phyloP scores from a whole-genome alignment of 2,329 filamentous ascomycete genomes.

The Aspergillus fischeri region DNA sequence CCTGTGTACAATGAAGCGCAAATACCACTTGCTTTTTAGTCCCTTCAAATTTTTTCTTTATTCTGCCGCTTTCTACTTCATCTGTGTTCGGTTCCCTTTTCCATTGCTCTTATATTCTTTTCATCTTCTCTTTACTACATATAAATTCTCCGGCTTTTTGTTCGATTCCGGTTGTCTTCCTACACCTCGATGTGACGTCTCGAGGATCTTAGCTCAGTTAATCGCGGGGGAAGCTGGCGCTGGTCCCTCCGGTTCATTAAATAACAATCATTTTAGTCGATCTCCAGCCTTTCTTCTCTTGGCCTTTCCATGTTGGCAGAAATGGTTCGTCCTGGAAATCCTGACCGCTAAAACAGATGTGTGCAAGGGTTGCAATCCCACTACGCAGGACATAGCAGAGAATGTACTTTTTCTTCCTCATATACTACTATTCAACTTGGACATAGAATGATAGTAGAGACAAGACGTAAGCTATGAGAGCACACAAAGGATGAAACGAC shows the following conservation, averaged over 20 bases:
- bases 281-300: background rate
- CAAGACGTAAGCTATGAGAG: conserved; percentile 24
- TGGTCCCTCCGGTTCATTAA: conserved; percentile 3
- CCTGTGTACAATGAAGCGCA: conserved; percentile 40
- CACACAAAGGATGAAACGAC: conserved; percentile 27
- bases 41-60: conserved; percentile 17
- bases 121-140: conserved; percentile 5
- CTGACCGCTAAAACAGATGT: background rate
- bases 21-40: conserved; percentile 34
- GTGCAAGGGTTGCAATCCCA: background rate
- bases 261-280: conserved; percentile 3
- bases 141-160: background rate
- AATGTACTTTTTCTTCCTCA: conserved; percentile 26
- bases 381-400: background rate
- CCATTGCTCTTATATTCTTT: conserved; percentile 11
- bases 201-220: conserved; percentile 1
- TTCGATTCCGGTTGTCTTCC: background rate
- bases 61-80: conserved; percentile 13
- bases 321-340: background rate
- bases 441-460: conserved; percentile 23
- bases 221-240: conserved; percentile 12
- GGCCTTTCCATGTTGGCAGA: background rate
- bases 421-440: conserved; percentile 30
- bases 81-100: conserved; percentile 6
- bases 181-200: background rate